These are phyloP conservation scores for Alternaria brassicicola DNA, from an alignment of 2,329 filamentous ascomycete species.

Conservation along the genomic window DNA sequence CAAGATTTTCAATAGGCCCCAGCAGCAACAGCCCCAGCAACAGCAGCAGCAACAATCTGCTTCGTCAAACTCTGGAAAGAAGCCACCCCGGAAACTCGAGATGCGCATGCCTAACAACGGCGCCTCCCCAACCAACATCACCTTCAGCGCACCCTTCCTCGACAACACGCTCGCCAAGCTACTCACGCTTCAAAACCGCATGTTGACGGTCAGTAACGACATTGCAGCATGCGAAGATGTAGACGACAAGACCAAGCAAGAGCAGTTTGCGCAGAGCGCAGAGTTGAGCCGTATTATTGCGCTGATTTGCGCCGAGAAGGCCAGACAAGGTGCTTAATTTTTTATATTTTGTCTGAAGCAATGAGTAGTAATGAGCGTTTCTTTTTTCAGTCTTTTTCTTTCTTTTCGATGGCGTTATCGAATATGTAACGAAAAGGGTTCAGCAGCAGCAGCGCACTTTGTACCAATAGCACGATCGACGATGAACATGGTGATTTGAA, in stretches of 20 bases:
- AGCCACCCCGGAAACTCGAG: conserved; percentile 57
- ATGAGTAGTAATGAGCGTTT: neutral
- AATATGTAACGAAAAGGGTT: conserved; percentile 1
- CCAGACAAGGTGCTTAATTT: conserved; percentile 51
- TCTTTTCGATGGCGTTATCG: neutral
- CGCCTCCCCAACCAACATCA: conserved; percentile 48
- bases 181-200: conserved; percentile 56
- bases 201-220: conserved; percentile 56
- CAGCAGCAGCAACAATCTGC: conserved; percentile 23
- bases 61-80: conserved; percentile 39
- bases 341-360: neutral
- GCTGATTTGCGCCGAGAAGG: conserved; percentile 60
- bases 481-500: neutral
- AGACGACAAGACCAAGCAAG: conserved; percentile 55
- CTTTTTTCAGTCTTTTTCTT: no score
- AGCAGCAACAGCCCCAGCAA: conserved; percentile 30
- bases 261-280: conserved; percentile 57
- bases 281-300: conserved; percentile 58
- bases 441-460: neutral
- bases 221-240: conserved; percentile 54
- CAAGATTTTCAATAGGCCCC: conserved; percentile 23
- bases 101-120: conserved; percentile 53
- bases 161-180: conserved; percentile 60
- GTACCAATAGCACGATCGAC: conserved; percentile 10
- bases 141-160: conserved; percentile 60